Evolutionary conservation across 1,284 basidiomycete species (phyloP).

Genomic region (Irpex sp.): DNA sequence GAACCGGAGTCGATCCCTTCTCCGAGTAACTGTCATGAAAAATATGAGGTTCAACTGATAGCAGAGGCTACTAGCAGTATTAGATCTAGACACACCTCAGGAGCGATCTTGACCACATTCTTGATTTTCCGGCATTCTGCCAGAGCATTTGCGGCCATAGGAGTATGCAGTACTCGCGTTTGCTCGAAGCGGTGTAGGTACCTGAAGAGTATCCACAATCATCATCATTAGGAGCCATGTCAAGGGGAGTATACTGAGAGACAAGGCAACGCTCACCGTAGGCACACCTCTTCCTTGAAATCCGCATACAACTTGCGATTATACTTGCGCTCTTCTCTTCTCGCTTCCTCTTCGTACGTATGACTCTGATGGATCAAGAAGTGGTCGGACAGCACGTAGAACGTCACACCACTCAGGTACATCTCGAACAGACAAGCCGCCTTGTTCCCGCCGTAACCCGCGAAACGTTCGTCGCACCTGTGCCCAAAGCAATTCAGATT

Average conservation of each 20-base stretch:
- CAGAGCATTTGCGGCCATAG: slow-evolving; percentile 47
- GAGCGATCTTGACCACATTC: slow-evolving; percentile 36
- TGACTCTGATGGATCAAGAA: slow-evolving; percentile 85
- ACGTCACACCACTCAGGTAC: slow-evolving; percentile 63
- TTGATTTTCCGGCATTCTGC: slow-evolving; percentile 63
- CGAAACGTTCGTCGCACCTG: slow-evolving; percentile 85
- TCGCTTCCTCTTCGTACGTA: slow-evolving; percentile 67
- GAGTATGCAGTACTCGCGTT: slow-evolving; percentile 41
- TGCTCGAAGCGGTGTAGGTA: slow-evolving; percentile 45
- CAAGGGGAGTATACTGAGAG: no score
- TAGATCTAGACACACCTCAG: slow-evolving; percentile 33
- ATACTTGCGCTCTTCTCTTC: slow-evolving; percentile 66
- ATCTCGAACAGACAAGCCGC: slow-evolving; percentile 64
- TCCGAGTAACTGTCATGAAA: not conserved
- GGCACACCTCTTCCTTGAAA: slow-evolving; percentile 68
- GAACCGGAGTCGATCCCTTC: not conserved
- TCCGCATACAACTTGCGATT: slow-evolving; percentile 76
- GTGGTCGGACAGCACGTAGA: slow-evolving; percentile 78
- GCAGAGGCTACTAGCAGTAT: not conserved
- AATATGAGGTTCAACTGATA: not conserved
- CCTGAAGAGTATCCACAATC: slow-evolving; percentile 12
- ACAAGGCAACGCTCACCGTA: slow-evolving; percentile 38
- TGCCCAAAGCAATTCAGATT: slow-evolving; percentile 18
- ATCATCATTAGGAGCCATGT: no score
- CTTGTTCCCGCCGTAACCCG: slow-evolving; percentile 77